These are phyloP conservation scores for Suhomyces vadensis DNA, from an alignment of 805 yeast species.

Conservation along the genomic window DNA sequence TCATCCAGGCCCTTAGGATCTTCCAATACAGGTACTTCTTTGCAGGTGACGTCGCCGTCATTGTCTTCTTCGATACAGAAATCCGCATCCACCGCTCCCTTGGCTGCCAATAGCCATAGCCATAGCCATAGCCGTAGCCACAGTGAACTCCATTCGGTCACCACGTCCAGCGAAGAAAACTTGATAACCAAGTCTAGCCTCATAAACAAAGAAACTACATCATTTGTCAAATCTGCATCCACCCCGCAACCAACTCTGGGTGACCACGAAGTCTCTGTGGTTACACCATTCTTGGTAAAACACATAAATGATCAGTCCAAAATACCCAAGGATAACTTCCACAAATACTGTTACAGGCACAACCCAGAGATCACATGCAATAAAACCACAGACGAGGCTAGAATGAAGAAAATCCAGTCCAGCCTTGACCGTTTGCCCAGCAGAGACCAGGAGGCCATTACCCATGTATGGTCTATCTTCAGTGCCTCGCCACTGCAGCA, in stretches of 20 bases:
- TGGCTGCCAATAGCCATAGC: neutral
- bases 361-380: conserved; percentile 83
- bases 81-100: neutral
- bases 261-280: conserved; percentile 27
- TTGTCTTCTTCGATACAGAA: no score
- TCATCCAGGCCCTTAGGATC: neutral
- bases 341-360: conserved; percentile 85
- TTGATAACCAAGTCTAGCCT: conserved; percentile 4
- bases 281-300: conserved; percentile 43
- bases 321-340: conserved; percentile 53
- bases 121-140: neutral
- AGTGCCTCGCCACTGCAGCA: conserved; percentile 70
- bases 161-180: neutral
- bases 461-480: conserved; percentile 83
- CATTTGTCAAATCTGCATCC: conserved; percentile 1
- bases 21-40: no score
- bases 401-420: conserved; percentile 64
- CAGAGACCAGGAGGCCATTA: conserved; percentile 74
- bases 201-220: conserved; percentile 6
- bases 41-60: no score
- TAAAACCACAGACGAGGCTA: conserved; percentile 62
- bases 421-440: conserved; percentile 58
- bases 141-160: conserved; percentile 2
- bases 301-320: conserved; percentile 44
- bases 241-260: conserved; percentile 8